These are phyloP conservation scores for Mortierella sp. DNA, from an alignment of 371 early-diverging fungal species.

Conservation along the genomic window DNA sequence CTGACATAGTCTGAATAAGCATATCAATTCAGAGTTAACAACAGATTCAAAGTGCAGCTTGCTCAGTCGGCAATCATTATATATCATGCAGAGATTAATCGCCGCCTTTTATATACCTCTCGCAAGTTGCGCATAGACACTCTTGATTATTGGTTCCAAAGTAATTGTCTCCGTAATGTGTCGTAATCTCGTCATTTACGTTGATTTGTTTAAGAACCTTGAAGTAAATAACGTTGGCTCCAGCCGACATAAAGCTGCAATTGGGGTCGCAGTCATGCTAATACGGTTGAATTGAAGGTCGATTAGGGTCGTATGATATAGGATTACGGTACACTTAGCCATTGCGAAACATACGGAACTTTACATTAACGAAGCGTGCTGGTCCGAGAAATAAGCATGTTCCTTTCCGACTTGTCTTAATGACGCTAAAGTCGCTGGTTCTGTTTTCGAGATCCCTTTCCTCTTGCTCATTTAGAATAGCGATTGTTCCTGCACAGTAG, in stretches of 20 bases:
- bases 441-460: slow-evolving; percentile 75
- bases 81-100: neutral
- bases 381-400: slow-evolving; percentile 94
- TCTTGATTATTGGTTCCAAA: slow-evolving; percentile 91
- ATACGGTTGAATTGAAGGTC: neutral
- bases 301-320: neutral
- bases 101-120: slow-evolving; percentile 56
- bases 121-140: slow-evolving; percentile 93
- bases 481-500: slow-evolving; percentile 85
- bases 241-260: slow-evolving; percentile 60
- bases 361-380: slow-evolving; percentile 91
- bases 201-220: slow-evolving; percentile 82
- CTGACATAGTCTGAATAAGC: neutral
- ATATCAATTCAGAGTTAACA: neutral
- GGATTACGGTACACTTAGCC: neutral
- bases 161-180: slow-evolving; percentile 88
- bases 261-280: slow-evolving; percentile 95
- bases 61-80: too few relatives aligned
- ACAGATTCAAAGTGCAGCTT: neutral
- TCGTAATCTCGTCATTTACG: slow-evolving; percentile 90
- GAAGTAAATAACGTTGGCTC: slow-evolving; percentile 77
- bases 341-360: neutral
- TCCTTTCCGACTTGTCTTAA: slow-evolving; percentile 81
- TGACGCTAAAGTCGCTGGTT: slow-evolving; percentile 88
- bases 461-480: slow-evolving; percentile 77